Percentiles rank a stretch among this genome's conserved stretches.
Conservation (phyloP, 1,139 yeast species). For the Magnusiomyces ingens region DNA sequence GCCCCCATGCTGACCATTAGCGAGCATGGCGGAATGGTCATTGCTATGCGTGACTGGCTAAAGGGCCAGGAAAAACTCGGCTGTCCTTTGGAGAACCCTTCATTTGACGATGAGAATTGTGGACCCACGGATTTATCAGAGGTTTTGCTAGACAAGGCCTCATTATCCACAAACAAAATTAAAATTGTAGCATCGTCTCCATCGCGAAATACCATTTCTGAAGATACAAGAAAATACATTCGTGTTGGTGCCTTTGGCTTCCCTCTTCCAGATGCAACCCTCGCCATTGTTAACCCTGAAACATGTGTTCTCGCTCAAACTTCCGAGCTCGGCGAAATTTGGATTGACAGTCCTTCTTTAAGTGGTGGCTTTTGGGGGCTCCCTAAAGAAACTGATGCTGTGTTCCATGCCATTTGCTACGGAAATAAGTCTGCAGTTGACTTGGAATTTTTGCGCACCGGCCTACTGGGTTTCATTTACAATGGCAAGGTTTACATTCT, state of each 20-base stretch:
- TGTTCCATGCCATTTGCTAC: constrained; percentile 75
- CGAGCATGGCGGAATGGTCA: constrained; percentile 95
- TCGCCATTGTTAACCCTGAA: constrained; percentile 94
- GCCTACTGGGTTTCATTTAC: constrained; percentile 78
- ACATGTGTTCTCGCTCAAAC: constrained; percentile 58
- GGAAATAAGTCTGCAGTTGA: constrained; percentile 64
- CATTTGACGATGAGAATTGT: constrained; percentile 33
- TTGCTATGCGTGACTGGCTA: constrained; percentile 86
- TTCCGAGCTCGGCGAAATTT: constrained; percentile 90
- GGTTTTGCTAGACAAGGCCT: constrained; percentile 72
- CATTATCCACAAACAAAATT: constrained; percentile 70
- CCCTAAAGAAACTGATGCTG: constrained; percentile 58
- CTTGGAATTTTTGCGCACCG: constrained; percentile 82
- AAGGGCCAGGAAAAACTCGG: constrained; percentile 53
- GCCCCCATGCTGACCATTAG: constrained; percentile 85
- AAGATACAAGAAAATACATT: constrained; percentile 44
- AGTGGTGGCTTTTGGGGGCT: constrained; percentile 87
- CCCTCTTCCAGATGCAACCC: constrained; percentile 88
- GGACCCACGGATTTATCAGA: constrained; percentile 53
- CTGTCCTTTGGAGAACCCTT: constrained; percentile 24
- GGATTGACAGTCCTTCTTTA: constrained; percentile 88
- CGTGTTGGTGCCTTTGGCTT: constrained; percentile 89
- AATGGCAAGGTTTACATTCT: constrained; percentile 83
- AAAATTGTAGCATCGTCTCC: constrained; percentile 58
- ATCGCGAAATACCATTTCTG: constrained; percentile 34